These are phyloP conservation scores for Dipsacomyces acuminosporus DNA, from an alignment of 371 early-diverging fungal genomes.

Conservation along the genomic window DNA sequence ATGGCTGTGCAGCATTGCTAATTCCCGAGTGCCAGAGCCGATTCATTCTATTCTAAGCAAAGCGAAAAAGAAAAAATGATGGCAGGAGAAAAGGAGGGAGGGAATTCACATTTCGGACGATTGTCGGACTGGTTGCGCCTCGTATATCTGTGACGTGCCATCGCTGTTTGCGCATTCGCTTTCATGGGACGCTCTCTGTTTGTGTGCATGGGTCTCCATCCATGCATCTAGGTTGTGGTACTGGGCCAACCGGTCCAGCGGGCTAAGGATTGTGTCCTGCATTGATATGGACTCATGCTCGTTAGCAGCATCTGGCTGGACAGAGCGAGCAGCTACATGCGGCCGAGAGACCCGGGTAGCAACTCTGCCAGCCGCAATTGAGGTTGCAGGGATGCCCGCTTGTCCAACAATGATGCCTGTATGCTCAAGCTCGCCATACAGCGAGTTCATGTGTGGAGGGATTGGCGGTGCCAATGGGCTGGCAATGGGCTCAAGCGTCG, in stretches of 20 bases:
- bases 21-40: too few relatives aligned
- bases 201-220: conserved; percentile 1
- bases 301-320: too few relatives aligned
- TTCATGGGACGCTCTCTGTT: not conserved
- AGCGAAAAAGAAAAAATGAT: too few relatives aligned
- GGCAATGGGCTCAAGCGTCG: conserved; percentile 8
- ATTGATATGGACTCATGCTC: too few relatives aligned
- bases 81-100: too few relatives aligned
- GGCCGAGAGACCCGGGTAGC: too few relatives aligned
- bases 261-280: conserved; percentile 15
- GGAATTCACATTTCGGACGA: conserved; percentile 3
- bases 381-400: not conserved
- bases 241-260: conserved; percentile 24
- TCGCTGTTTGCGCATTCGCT: conserved; percentile 10
- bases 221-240: conserved; percentile 22
- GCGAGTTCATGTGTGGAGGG: conserved; percentile 19
- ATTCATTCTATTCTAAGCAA: too few relatives aligned
- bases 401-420: conserved; percentile 23
- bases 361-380: too few relatives aligned
- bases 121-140: conserved; percentile 13
- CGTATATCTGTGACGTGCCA: conserved; percentile 21
- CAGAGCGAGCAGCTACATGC: too few relatives aligned
- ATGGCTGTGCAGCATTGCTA: too few relatives aligned
- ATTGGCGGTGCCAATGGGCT: conserved; percentile 24
- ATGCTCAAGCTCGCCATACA: conserved; percentile 25